phyloP scores from a whole-genome alignment of 192 early-diverging fungal species.

The Piromyces finnis region DNA sequence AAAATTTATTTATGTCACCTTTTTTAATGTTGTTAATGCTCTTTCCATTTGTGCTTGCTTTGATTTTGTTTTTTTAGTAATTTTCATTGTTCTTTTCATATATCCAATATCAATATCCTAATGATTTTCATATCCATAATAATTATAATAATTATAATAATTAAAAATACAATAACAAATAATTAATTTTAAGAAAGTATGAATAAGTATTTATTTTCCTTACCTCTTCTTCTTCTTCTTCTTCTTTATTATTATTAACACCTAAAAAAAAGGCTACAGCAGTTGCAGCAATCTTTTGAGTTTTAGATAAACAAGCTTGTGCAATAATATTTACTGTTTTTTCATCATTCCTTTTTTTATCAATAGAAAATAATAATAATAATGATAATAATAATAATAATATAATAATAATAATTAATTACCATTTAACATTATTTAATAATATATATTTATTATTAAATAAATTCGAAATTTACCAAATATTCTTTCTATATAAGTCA shows the following conservation, averaged over 20 bases:
- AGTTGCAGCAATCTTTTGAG: conserved; percentile 78
- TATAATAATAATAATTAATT: too few species aligned
- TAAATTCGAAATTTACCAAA: conserved; percentile 39
- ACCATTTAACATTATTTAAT: too few species aligned
- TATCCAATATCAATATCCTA: conserved; percentile 28
- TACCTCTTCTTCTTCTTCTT: conserved; percentile 53
- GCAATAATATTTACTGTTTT: conserved; percentile 98
- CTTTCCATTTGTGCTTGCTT: conserved; percentile 58
- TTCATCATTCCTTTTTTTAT: conserved; percentile 62
- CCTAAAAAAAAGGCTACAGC: conserved; percentile 91
- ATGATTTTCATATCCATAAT: background rate
- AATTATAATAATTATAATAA: too few species aligned
- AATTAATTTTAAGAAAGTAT: too few species aligned
- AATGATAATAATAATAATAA: too few species aligned
- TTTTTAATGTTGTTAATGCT: conserved; percentile 50
- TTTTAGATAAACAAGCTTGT: conserved; percentile 84
- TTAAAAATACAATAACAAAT: too few species aligned
- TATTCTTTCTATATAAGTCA: conserved; percentile 86
- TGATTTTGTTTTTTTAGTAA: conserved; percentile 77
- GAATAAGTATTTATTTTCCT: conserved; percentile 29
- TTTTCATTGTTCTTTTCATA: conserved; percentile 56
- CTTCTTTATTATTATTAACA: conserved; percentile 34
- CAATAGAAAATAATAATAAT: too few species aligned
- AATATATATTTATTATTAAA: too few species aligned
- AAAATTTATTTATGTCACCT: too few species aligned